Evolutionary conservation across 257 asterid species (phyloP), one percentile per base, ranked within the genome.

Genomic region (Nicotiana tabacum): DNA sequence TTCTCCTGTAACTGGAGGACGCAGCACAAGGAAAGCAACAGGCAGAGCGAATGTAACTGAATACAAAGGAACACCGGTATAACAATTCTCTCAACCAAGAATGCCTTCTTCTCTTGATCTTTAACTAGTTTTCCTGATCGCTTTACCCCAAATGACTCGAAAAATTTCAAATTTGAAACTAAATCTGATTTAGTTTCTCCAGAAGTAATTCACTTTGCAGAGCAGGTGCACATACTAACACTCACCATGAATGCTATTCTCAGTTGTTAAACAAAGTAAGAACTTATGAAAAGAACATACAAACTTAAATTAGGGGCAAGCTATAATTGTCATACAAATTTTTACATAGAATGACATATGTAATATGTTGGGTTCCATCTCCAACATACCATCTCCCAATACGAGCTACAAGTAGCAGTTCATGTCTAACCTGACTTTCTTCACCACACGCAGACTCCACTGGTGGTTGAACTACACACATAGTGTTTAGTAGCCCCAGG

Each of bases 21-120:
- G 55, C 77, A 69, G 21, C 78, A 70, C 58, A 70, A 43, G 21
- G 58, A 43, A 69, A 69, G 78, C 78, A 39, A 70, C 21, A n/a
- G 32, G 78, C 58, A 11, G 58, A 43, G 35, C n/a, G 5, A 43
- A 43, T 43, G 58, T 43, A 2, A 70, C 78, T 21, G 58, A 43
- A 30, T 66, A 9, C 58, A 70, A 70, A 39, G 32, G 78, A 21
- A 21, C 57, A 70, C 33, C 58, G 0, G 57, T 11, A 24, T 21
- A 24, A 70, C 11, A 39, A 43, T 21, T 70, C 57, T 39, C 78
- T 70, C 78, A 21, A 43, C 78, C 58, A 21, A 21, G 58, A 69
- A 39, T 5, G 10, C 32, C 32, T 11, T 16, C 17, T 35, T 37
- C 16, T 17, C 51, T 16, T 67, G 48, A 32, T 66, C 30, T 68